Conservation (phyloP, 306 rosid genomes). For the Biancaea sappan region DNA sequence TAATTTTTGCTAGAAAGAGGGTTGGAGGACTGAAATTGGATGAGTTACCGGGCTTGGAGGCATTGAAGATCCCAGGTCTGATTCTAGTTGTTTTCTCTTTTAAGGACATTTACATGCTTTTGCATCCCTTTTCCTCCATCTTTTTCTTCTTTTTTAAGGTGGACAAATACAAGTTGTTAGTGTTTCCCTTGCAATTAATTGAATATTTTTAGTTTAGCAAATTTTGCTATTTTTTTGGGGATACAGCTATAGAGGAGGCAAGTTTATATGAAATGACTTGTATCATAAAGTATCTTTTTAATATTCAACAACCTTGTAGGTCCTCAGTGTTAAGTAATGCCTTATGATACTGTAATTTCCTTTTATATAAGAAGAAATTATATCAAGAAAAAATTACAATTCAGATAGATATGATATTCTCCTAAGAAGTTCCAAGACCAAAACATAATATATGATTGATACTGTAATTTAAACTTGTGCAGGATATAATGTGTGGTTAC, state of each 20-base stretch:
- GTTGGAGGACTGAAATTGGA: slow-evolving; percentile 96
- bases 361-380: neutral
- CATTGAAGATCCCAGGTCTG: slow-evolving; percentile 86
- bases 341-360: neutral
- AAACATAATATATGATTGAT: neutral
- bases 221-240: slow-evolving; percentile 11
- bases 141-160: neutral
- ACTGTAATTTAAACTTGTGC: slow-evolving; percentile 4
- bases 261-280: slow-evolving; percentile 3
- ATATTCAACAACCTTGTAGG: neutral
- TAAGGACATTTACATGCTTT: slow-evolving; percentile 12
- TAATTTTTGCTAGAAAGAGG: slow-evolving; percentile 66
- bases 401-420: neutral
- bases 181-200: neutral
- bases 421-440: neutral
- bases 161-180: neutral
- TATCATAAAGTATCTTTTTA: neutral
- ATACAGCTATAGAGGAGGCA: slow-evolving; percentile 20
- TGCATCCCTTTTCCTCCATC: neutral
- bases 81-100: slow-evolving; percentile 25
- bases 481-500: neutral
- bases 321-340: neutral
- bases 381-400: neutral
- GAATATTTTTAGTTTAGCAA: neutral
- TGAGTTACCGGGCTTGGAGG: slow-evolving; percentile 85